Conservation (phyloP, 2,329 filamentous ascomycete genomes). For the Ophiocordyceps unilateralis region DNA sequence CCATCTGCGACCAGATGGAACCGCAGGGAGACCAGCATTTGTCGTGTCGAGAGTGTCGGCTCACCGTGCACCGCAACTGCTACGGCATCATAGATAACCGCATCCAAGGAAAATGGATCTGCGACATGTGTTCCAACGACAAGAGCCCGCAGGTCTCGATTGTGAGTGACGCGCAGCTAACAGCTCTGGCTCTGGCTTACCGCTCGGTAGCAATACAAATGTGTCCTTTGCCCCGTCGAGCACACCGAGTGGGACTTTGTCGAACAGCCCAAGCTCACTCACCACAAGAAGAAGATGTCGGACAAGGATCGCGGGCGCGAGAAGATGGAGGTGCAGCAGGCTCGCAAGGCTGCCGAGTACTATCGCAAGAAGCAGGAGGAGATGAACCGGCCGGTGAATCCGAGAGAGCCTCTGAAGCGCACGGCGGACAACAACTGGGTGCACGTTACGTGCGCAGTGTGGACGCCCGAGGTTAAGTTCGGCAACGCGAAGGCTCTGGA, state of each 20-base stretch:
- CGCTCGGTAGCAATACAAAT: slow-evolving; percentile 54
- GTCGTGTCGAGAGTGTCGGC: slow-evolving; percentile 70
- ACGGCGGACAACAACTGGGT: slow-evolving; percentile 98
- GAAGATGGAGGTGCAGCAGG: slow-evolving; percentile 66
- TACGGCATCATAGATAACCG: slow-evolving; percentile 69
- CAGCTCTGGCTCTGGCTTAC: background rate
- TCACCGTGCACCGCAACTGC: slow-evolving; percentile 82
- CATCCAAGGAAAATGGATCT: slow-evolving; percentile 68
- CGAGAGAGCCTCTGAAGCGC: slow-evolving; percentile 79
- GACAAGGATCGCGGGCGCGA: slow-evolving; percentile 87
- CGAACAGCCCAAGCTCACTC: slow-evolving; percentile 39
- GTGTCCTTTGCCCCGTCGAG: slow-evolving; percentile 75
- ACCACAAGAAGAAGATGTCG: slow-evolving; percentile 66
- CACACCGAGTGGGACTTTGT: slow-evolving; percentile 69
- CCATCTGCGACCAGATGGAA: slow-evolving; percentile 63
- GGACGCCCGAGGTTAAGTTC: slow-evolving; percentile 86
- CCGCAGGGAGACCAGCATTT: slow-evolving; percentile 55
- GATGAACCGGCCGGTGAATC: slow-evolving; percentile 64
- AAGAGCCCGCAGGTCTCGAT: slow-evolving; percentile 86
- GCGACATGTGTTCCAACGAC: slow-evolving; percentile 92
- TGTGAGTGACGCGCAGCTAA: slow-evolving; percentile 29
- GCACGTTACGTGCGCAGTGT: slow-evolving; percentile 83
- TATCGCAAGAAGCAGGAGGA: slow-evolving; percentile 74
- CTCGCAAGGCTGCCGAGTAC: slow-evolving; percentile 60
- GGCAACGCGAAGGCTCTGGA: slow-evolving; percentile 68